Base-by-base conservation (phyloP, 176 grass and related monocot genomes). In the Carex scoparia region DNA sequence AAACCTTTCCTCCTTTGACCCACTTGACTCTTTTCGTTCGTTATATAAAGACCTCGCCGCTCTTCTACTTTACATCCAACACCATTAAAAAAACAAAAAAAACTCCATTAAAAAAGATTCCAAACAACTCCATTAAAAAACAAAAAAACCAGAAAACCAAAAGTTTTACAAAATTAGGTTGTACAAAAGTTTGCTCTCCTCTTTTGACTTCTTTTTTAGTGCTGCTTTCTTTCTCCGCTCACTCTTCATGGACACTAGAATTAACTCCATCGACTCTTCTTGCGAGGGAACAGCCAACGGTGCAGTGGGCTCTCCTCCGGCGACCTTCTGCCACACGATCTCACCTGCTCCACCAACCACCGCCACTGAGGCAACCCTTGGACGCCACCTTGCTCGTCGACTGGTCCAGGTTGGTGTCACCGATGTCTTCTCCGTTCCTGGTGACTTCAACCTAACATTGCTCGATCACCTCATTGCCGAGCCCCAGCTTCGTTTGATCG, bases 391-490 rank as follows among this genome's bases (percentile, higher is more conserved):
- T 0, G 93, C 93, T 0, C 86, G 86, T 0, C 86, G 90, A 0
- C 87, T 92, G 0, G 88, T 92, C 12, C 88, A 95, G 82, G 73
- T 88, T 0, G 90, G 93, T 44, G 88, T 86, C 0, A 13, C 71
- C 82, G 93, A 95, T 79, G 93, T 95, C n/a, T 95, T 95, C 85
- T 84, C 87, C 53, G 90, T 95, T 18, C 93, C 88, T 1, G 88
- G 93, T 0, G 93, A 94, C 79, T 92, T 94, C 79, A 94, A 94
- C 88, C 90, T 94, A 5, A 94, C 93, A 49, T 87, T 91, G 28
- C 93, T 95, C 4, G 93, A 95, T 57, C 87, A 95, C 54, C 90
- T 95, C n/a, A 60, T 91, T 28, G 87, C 89, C 0, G 90, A 95
- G 49, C 93, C 89, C 0, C 85, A 79, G 0, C 85, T 95, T 1